phyloP scores from a whole-genome alignment of 805 yeast species.

The Suhomyces prunicola region DNA sequence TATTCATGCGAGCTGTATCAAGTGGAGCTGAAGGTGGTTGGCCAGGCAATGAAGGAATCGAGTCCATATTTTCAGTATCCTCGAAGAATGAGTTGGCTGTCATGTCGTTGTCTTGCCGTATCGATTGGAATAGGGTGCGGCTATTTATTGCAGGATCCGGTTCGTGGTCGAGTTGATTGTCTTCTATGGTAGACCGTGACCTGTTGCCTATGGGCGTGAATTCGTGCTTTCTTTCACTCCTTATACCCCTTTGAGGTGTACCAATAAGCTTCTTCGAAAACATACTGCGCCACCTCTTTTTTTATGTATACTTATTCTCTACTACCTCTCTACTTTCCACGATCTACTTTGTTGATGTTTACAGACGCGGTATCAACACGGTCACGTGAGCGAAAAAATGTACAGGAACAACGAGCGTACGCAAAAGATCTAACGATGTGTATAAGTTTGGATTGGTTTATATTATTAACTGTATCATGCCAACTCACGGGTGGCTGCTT shows the following conservation, averaged over 20 bases:
- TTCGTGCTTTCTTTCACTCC: constrained; percentile 12
- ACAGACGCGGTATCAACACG: not conserved
- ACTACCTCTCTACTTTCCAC: not conserved
- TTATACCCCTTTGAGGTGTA: constrained; percentile 13
- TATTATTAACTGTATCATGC: not conserved
- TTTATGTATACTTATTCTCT: not conserved
- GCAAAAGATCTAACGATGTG: constrained; percentile 24
- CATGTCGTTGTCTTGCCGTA: constrained; percentile 7
- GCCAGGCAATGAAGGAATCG: not conserved
- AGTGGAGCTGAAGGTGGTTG: not conserved
- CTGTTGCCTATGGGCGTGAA: constrained; percentile 26
- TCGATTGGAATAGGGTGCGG: constrained; percentile 10
- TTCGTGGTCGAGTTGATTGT: constrained; percentile 5
- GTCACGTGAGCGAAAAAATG: not conserved
- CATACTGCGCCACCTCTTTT: not conserved
- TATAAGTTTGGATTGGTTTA: constrained; percentile 12
- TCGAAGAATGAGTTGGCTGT: constrained; percentile 7
- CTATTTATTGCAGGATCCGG: constrained; percentile 1
- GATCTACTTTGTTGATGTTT: not conserved
- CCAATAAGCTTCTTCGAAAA: constrained; percentile 14
- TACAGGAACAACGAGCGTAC: not conserved
- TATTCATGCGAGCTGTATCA: not conserved
- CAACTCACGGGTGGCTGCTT: constrained; percentile 13
- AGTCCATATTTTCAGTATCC: constrained; percentile 6
- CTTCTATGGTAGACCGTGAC: constrained; percentile 6